Base-by-base conservation (phyloP, 2,329 filamentous ascomycete species). In the Mollisia scopiformis region DNA sequence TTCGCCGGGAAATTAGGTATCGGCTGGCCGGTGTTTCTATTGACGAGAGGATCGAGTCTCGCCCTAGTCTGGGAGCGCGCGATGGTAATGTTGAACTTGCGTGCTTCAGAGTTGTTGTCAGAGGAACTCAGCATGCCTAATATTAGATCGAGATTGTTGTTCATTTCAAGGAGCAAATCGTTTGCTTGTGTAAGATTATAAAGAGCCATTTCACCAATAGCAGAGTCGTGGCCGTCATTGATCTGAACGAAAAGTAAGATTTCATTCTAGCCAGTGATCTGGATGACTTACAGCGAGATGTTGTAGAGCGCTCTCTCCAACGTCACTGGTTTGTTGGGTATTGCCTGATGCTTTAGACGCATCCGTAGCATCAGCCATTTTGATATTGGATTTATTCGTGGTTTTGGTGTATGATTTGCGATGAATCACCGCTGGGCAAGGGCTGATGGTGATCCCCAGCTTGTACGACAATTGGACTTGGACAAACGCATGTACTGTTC, bases 181-280 rank as follows among this genome's bases (percentile, higher is more conserved):
- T n/a, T n/a, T n/a, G n/a, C n/a, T n/a, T n/a, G n/a, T n/a, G n/a
- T n/a, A n/a, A n/a, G 51, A 13, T 41, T 59, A 8, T 54, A 30
- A 5, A 51, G 50, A 2, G 57, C 55, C 57, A 59, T 59, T n/a
- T 41, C 57, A 21, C 51, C 57, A 23, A 59, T 55, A 10, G 57
- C 50, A 31, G 50, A 54, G 30, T 59, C 57, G 27, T 59, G 35
- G n/a, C 49, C 57, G n/a, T 49, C 35, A 50, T 59, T 51, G 16
- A 55, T 33, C 50, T 59, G 23, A 2, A 27, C 30, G 19, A 23
- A 19, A 16, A 7, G 1, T 14, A 21, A 31, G 30, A 8, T 28
- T 33, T 52, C 23, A 5, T 11, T 30, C 7, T 19, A 16, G 23
- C 16, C 31, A 3, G 11, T 11, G 13, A 33, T 7, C 43, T 16